Evolutionary conservation across 345 rosid genomes (phyloP).

Genomic region (Zanthoxylum bungeanum): DNA sequence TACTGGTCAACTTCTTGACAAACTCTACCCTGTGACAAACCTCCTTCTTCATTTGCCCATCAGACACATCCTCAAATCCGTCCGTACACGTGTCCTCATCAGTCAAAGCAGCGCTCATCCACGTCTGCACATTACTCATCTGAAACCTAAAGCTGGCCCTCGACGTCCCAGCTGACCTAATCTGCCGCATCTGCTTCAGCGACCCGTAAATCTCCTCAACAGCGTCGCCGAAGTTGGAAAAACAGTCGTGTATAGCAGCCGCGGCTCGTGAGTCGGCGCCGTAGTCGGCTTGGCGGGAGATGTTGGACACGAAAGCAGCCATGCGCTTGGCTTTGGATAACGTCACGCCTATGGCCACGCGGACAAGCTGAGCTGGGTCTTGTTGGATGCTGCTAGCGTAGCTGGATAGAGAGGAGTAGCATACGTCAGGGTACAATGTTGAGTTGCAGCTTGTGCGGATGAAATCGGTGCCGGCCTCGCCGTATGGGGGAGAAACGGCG

Average conservation of each 20-base stretch:
- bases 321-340: conserved; percentile 48
- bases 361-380: conserved; percentile 60
- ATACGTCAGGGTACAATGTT: conserved; percentile 77
- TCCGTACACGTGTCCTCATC: conserved; percentile 86
- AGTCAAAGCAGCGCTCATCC: conserved; percentile 94
- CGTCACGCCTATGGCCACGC: conserved; percentile 55
- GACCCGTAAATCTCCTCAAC: conserved; percentile 81
- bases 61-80: conserved; percentile 64
- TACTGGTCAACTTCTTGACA: conserved; percentile 71
- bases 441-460: conserved; percentile 71
- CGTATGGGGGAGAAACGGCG: neutral
- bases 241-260: conserved; percentile 82
- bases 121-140: conserved; percentile 84
- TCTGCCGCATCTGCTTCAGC: conserved; percentile 58
- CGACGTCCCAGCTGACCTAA: conserved; percentile 34
- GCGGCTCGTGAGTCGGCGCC: conserved; percentile 45
- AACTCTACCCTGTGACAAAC: conserved; percentile 38
- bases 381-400: conserved; percentile 52
- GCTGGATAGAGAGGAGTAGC: conserved; percentile 62
- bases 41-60: conserved; percentile 42
- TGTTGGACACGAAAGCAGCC: conserved; percentile 50
- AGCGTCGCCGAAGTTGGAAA: conserved; percentile 77
- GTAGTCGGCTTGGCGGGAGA: conserved; percentile 59
- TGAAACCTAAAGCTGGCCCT: conserved; percentile 56
- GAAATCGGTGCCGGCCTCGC: conserved; percentile 45